These are phyloP conservation scores for Thermothelomyces thermophilus DNA, from an alignment of 2,329 filamentous ascomycete genomes.

Conservation along the genomic window DNA sequence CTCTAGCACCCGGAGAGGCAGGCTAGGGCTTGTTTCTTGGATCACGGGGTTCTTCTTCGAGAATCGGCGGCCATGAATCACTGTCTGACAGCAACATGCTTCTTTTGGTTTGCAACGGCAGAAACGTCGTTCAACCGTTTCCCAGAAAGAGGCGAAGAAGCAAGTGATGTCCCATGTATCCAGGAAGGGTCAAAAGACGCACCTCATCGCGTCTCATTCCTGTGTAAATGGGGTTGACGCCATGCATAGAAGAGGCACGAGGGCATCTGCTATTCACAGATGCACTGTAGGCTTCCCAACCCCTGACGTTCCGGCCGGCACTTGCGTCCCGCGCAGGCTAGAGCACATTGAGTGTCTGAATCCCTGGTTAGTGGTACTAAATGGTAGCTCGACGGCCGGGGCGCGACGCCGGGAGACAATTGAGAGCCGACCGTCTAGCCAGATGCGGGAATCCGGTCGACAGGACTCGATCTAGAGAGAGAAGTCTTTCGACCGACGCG, in stretches of 20 bases:
- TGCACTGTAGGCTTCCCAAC: conserved; percentile 4
- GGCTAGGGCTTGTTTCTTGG: conserved; percentile 9
- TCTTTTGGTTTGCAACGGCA: neutral
- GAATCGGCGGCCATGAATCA: neutral
- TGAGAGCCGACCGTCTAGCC: neutral
- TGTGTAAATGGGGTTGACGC: conserved; percentile 17
- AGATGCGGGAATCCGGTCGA: neutral
- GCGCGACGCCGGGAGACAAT: no score
- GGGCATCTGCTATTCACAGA: conserved; percentile 13
- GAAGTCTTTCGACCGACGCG: neutral
- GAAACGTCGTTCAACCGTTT: neutral
- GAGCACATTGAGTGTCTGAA: no score
- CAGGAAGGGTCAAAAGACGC: conserved; percentile 14
- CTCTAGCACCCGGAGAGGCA: conserved; percentile 6
- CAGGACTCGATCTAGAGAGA: neutral
- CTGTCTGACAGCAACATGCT: neutral
- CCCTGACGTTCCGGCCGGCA: no score
- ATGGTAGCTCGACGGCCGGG: no score
- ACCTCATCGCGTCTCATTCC: conserved; percentile 11
- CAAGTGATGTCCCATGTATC: conserved; percentile 7
- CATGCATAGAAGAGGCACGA: conserved; percentile 16
- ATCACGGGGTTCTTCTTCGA: conserved; percentile 3
- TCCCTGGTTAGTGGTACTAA: no score
- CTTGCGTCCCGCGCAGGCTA: no score
- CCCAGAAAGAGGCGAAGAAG: conserved; percentile 16